Base-by-base conservation (phyloP, 805 yeast species). In the Yarrowia yakushimensis region DNA sequence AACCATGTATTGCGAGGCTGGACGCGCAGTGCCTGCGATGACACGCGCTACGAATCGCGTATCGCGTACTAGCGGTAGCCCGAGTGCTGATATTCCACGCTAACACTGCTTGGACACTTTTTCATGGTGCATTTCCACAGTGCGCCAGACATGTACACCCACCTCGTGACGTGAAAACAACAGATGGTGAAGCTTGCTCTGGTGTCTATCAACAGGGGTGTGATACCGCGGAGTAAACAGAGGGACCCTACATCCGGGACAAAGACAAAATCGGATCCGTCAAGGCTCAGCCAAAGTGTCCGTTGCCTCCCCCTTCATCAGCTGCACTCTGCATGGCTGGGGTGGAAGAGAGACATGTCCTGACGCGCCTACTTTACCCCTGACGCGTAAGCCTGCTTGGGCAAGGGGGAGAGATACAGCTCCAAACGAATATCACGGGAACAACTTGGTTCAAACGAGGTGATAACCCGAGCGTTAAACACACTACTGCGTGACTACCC, bases 341-440 rank as follows among this genome's bases (percentile, higher is more conserved):
- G 42, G 23, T 37, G 25, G 17, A 22, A 12, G 22, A 22, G 17
- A 39, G 46, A 25, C 46, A 36, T 36, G 18, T 9, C 25, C 9
- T 18, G 25, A 48, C 55, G 55, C 55, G 55, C 55, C 39, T 20
- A 48, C 31, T 43, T 43, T 48, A 48, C 55, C 55, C 55, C 55
- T 48, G 55, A 48, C 55, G 55, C 55, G 55, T 48, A 48, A n/a
- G 39, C 15, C 22, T 18, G 37, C 54, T 15, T 22, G 30, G 31
- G 22, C 55, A 48, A 22, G 55, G 13, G 31, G 28, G 10, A 22
- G 39, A n/a, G n/a, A n/a, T n/a, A n/a, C n/a, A n/a, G n/a, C n/a
- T n/a, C n/a, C n/a, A n/a, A n/a, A n/a, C n/a, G n/a, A n/a, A n/a
- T n/a, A n/a, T n/a, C n/a, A n/a, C n/a, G n/a, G n/a, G n/a, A n/a